These are phyloP conservation scores for Sphaerosporella brunnea DNA, from an alignment of 495 filamentous ascomycete species.

Conservation along the genomic window DNA sequence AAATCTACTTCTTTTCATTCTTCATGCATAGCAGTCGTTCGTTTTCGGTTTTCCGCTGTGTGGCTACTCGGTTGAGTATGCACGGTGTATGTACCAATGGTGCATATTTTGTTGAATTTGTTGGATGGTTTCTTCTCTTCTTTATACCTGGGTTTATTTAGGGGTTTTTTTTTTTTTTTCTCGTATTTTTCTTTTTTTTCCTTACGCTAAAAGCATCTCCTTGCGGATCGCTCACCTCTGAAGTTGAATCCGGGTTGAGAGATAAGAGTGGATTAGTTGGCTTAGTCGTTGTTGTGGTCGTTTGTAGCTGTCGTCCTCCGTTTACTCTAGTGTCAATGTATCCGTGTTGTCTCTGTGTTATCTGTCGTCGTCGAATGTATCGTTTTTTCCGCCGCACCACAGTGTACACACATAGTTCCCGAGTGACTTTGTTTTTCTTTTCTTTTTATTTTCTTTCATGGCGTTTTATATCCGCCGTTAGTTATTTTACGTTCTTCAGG, in stretches of 20 bases:
- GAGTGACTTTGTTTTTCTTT: too few species aligned
- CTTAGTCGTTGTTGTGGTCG: background rate
- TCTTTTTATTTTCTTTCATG: too few species aligned
- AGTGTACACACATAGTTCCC: too few species aligned
- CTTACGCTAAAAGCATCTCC: background rate
- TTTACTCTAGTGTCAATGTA: too few species aligned
- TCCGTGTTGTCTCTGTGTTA: too few species aligned
- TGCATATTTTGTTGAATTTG: background rate
- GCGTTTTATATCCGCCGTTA: too few species aligned
- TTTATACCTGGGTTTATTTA: background rate
- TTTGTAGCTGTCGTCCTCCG: too few species aligned
- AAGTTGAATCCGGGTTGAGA: background rate
- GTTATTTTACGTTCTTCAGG: too few species aligned
- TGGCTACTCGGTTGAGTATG: conserved; percentile 10
- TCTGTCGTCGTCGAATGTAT: too few species aligned
- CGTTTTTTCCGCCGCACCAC: too few species aligned
- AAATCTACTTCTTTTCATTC: conserved; percentile 24
- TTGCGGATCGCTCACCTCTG: background rate
- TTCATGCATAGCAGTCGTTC: conserved; percentile 4
- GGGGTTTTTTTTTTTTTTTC: conserved; percentile 6
- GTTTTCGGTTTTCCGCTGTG: conserved; percentile 8
- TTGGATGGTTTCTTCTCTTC: background rate
- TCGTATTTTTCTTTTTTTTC: conserved; percentile 9
- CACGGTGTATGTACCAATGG: background rate
- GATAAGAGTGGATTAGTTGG: background rate